These are phyloP conservation scores for Chamaenerion angustifolium DNA, from an alignment of 345 rosid species.

Conservation along the genomic window DNA sequence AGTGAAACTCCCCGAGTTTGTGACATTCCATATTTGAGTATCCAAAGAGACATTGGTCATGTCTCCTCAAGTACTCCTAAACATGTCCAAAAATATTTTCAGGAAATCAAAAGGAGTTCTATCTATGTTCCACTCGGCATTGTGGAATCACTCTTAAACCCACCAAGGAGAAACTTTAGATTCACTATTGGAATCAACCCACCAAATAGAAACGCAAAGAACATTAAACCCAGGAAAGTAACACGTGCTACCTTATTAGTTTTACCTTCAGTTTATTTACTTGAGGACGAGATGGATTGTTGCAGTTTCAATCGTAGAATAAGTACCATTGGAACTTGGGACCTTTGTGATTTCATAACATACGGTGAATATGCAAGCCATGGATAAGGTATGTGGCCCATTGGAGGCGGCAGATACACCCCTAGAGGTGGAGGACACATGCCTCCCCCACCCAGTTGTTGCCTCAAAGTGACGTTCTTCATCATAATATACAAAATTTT, in stretches of 20 bases:
- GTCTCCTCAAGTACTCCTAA: too few relatives aligned
- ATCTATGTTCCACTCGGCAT: too few relatives aligned
- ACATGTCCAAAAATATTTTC: too few relatives aligned
- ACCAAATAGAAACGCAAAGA: slow-evolving; percentile 66
- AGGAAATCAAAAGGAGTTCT: too few relatives aligned
- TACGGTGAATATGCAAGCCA: slow-evolving; percentile 89
- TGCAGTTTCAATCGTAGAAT: slow-evolving; percentile 83
- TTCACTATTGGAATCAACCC: slow-evolving; percentile 65
- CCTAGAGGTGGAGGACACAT: slow-evolving; percentile 6
- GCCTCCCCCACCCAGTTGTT: slow-evolving; percentile 33
- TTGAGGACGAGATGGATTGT: slow-evolving; percentile 24
- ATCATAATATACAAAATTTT: slow-evolving; percentile 70
- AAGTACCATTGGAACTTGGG: slow-evolving; percentile 86
- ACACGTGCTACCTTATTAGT: slow-evolving; percentile 91
- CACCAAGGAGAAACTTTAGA: too few relatives aligned
- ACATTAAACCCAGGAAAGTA: slow-evolving; percentile 74
- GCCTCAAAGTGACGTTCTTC: slow-evolving; percentile 68
- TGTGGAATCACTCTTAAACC: too few relatives aligned
- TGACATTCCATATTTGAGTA: too few relatives aligned
- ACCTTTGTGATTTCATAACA: slow-evolving; percentile 67
- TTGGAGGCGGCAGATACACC: slow-evolving; percentile 35
- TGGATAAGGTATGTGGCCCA: slow-evolving; percentile 56
- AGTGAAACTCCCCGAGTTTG: too few relatives aligned
- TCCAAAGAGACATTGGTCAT: too few relatives aligned
- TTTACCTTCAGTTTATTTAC: slow-evolving; percentile 39